phyloP scores from a whole-genome alignment of 2,329 filamentous ascomycete genomes.

The Penicillium sp. region DNA sequence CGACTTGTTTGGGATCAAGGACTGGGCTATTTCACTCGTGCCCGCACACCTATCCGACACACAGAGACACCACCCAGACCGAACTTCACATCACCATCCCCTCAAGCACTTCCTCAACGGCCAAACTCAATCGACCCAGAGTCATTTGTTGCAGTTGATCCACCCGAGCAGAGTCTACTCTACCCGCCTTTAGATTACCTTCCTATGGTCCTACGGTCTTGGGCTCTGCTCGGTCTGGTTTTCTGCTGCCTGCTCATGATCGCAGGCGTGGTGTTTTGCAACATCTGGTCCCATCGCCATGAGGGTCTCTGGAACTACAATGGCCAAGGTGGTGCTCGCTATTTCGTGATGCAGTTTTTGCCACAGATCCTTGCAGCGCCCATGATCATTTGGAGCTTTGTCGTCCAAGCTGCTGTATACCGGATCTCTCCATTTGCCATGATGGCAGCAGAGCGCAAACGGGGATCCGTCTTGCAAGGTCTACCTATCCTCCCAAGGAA shows the following conservation, averaged over 20 bases:
- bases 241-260: slow-evolving; percentile 70
- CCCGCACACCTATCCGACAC: slow-evolving; percentile 34
- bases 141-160: slow-evolving; percentile 54
- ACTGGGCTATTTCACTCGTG: slow-evolving; percentile 47
- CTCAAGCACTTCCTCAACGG: slow-evolving; percentile 39
- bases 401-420: slow-evolving; percentile 72
- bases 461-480: slow-evolving; percentile 66
- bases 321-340: slow-evolving; percentile 70
- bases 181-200: slow-evolving; percentile 67
- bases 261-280: slow-evolving; percentile 71
- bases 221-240: slow-evolving; percentile 61
- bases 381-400: slow-evolving; percentile 76
- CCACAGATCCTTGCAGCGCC: slow-evolving; percentile 75
- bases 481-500: slow-evolving; percentile 63
- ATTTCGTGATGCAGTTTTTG: slow-evolving; percentile 85
- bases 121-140: slow-evolving; percentile 40
- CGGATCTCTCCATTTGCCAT: slow-evolving; percentile 76
- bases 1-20: slow-evolving; percentile 54
- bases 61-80: slow-evolving; percentile 40
- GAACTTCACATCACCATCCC: slow-evolving; percentile 37
- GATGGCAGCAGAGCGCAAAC: slow-evolving; percentile 68
- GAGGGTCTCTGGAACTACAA: slow-evolving; percentile 70
- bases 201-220: slow-evolving; percentile 70
- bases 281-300: slow-evolving; percentile 66
- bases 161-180: slow-evolving; percentile 48